Base-by-base conservation (phyloP, 768 basidiomycete species). In the Russula sp. region DNA sequence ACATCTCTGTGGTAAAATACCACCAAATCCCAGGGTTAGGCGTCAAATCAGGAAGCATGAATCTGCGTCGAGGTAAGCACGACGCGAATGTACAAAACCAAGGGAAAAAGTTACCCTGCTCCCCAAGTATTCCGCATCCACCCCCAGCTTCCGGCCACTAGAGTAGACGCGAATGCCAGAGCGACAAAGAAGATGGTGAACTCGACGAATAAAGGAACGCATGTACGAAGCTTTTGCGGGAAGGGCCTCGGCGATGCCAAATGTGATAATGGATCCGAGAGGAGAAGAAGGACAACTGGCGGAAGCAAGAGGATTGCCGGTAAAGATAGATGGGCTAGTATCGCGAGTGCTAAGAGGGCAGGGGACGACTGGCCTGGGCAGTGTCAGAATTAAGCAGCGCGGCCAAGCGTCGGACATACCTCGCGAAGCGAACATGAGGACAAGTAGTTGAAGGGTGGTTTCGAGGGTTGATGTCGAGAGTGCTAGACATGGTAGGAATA, bases 1-100 rank as follows among this genome's bases (percentile, higher is more conserved):
- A 99, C 91, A 98, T 98, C 73, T 98, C 96, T 11, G 94, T 98
- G 76, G 98, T 98, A 77, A 98, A 98, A 74, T 98, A 98, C 96
- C 96, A 98, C 90, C 94, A 94, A 34, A 98, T 75, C 2, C 97
- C 96, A 4, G 91, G 85, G 68, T 95, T 98, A 0, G 97, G 96
- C 9, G 93, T 94, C 65, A 98, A 75, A 71, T 97, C 95, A 2
- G 90, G 89, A 9, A 97, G 82, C 20, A 82, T 83, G 27, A 97
- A 70, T 51, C 95, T 98, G 68, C 14, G 49, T 22, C 44, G 18
- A 57, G 39, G 32, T 58, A 55, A 35, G 65, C 9, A 67, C 50
- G 34, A 11, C 40, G 5, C 50, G 27, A 7, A 49, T 13, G 48
- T 2, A 48, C 49, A 69, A 52, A 56, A 34, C 1, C 55, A 42